Evolutionary conservation across 805 yeast genomes (phyloP), one percentile per base, ranked within the genome.

Genomic region (Kluyveromyces starmeri): DNA sequence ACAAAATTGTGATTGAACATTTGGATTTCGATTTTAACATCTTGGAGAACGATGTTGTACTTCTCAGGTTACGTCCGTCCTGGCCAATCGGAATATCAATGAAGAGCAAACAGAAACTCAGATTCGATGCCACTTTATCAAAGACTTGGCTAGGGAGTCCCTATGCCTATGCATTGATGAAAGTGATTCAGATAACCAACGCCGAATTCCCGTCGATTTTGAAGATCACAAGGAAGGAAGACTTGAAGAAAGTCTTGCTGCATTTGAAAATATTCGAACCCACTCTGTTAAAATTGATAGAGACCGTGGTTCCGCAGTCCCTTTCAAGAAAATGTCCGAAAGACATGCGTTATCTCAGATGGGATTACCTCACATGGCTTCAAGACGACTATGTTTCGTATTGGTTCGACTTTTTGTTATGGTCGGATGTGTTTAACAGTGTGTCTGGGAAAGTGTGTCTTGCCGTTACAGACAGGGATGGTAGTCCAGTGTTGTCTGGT

Each of bases 21-120:
- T 46, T 51, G 11, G 52, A 52, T 41, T 37, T 46, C 22, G 34
- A 35, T 2, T 36, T 40, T 16, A 43, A 42, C 25, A 30, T 46
- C 7, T 21, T 42, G 18, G 40, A 50, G 20, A 43, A 50, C 29
- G 41, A 40, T 19, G 27, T 37, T 9, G 35, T 51, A 6, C 45
- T 46, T 28, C 18, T 36, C 5, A 30, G 40, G 3, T 28, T 51
- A n/a, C 43, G 48, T 29, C 50, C 55, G 12, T 34, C 39, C 13
- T 49, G 54, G 50, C 61, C 63, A 2, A 20, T 40, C 24, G 61
- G 59, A 1, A 33, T 57, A 21, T 44, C 48, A 4, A 37, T 39
- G 15, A 51, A 33, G 16, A 27, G 42, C 4, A 49, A 50, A 36
- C 39, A 45, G 10, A 58, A 58, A 35, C 17, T 36, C 15, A 40